These are phyloP conservation scores for Oryza glaberrima DNA, from an alignment of 176 grass and related monocot genomes.

Conservation along the genomic window DNA sequence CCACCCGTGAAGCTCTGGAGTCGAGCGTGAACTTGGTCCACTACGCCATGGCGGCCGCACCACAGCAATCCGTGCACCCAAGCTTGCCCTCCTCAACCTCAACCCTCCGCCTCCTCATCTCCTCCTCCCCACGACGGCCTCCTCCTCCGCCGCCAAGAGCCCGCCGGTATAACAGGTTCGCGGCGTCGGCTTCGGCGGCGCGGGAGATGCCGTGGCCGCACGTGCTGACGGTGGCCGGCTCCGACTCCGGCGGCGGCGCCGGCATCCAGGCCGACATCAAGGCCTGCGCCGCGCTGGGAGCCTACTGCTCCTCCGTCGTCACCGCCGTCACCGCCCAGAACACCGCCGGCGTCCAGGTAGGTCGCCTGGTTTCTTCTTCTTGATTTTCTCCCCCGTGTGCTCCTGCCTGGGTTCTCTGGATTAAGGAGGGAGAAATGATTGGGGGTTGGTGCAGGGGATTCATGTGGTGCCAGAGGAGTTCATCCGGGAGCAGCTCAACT, in stretches of 20 bases:
- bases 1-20: too few species aligned
- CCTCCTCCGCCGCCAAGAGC: background rate
- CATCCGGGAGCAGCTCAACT: constrained; percentile 71
- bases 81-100: background rate
- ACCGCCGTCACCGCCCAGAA: constrained; percentile 96
- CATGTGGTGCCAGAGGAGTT: constrained; percentile 85
- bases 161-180: constrained; percentile 9
- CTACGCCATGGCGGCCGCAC: constrained; percentile 24
- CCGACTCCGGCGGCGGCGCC: constrained; percentile 85
- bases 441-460: constrained; percentile 56
- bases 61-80: background rate
- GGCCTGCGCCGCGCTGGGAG: constrained; percentile 79
- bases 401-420: background rate
- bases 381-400: background rate
- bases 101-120: background rate
- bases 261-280: constrained; percentile 95
- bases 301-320: constrained; percentile 87
- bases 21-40: background rate
- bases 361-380: background rate
- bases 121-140: background rate
- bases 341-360: constrained; percentile 86
- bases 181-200: background rate
- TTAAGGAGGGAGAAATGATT: background rate
- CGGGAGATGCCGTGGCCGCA: constrained; percentile 56
- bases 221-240: constrained; percentile 87